Evolutionary conservation across 768 basidiomycete genomes (phyloP), one percentile per base, ranked within the genome.

Genomic region (Suillus tomentosus): DNA sequence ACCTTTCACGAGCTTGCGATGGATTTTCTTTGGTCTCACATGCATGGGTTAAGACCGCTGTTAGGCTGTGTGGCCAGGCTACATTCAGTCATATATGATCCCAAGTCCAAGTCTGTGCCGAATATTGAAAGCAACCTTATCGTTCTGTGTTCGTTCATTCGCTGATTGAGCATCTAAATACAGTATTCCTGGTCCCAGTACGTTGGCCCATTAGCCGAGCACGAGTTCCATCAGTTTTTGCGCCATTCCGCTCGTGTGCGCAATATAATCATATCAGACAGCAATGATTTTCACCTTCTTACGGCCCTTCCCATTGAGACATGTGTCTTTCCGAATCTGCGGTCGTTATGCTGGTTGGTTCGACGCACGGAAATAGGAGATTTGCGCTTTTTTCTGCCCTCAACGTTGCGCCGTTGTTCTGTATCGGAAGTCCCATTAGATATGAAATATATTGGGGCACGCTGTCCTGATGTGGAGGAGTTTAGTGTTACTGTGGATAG

Each of bases 1-100:
- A 62, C 61, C 17, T 57, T 62, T 37, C n/a, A 62, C 27, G 40
- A 56, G 13, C 61, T 57, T 31, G 61, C 61, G 19, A 57, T 62
- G 55, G 56, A 62, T 40, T 37, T 39, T 24, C 37, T 62, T n/a
- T 62, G 61, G 61, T 36, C 34, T n/a, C 15, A 60, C 8, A 39
- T 62, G 11, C n/a, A 6, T 39, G 57, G 39, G 10, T 19, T 58
- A 42, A 15, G 40, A 42, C 57, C 57, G 19, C 40, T 58, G 10
- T 40, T 58, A 7, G 39, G 57, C 24, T 58, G 57, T 31, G 57
- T 58, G 17, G 13, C 57, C 10, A 58, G 57, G 40, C 17, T 58
- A 27, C 40, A 42, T 40, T 10, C 57, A 42, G 27, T 42, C 17
- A 13, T 58, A 17, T 51, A 51, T 17, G 27, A 51, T 19, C 50